Evolutionary conservation across 2,329 filamentous ascomycete species (phyloP), one percentile per base, ranked within the genome.

Genomic region (Pyrenochaeta sp.): DNA sequence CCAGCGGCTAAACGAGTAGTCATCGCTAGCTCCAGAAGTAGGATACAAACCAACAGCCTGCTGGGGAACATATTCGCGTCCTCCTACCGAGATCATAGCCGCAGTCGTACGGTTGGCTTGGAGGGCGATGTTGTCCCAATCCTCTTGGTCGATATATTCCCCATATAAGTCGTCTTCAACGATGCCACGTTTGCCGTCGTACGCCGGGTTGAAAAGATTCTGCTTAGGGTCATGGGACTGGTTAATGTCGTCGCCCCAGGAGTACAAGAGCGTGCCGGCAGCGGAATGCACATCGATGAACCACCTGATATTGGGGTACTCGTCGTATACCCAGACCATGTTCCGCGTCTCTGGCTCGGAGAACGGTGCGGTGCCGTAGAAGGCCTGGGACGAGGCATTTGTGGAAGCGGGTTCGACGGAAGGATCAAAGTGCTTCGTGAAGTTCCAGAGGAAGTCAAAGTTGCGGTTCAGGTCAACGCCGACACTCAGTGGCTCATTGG

Each of bases 211-310:
- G 50, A 78, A 70, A 64, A 86, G 84, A 72, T 80, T 86, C 76
- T 84, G 82, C 58, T 64, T 69, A 0, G 80, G 71, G 42, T 82
- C 78, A 1, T 71, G 74, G 37, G 75, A 75, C 69, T 87, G 85
- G 59, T 83, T 77, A 52, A 81, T 76, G 63, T 87, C 85, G 66
- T 84, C 82, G 28, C 86, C 85, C 85, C 85, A 88, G 40, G 78
- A 80, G 69, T 86, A 87, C 10, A 88, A 74, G n/a, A 88, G 73
- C 7, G 80, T 77, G 7, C 83, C 84, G 1, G 79, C 78, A 45
- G 79, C 83, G 4, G 85, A 86, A 78, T 88, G 86, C 34, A 88
- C 75, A 60, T 88, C 86, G 42, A 87, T 75, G 67, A 85, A 86
- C 84, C 85, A 87, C 27, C 81, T 77, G 47, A 88, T 74, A 43